These are phyloP conservation scores for Parascedosporium putredinis DNA, from an alignment of 2,329 filamentous ascomycete genomes.

Conservation along the genomic window DNA sequence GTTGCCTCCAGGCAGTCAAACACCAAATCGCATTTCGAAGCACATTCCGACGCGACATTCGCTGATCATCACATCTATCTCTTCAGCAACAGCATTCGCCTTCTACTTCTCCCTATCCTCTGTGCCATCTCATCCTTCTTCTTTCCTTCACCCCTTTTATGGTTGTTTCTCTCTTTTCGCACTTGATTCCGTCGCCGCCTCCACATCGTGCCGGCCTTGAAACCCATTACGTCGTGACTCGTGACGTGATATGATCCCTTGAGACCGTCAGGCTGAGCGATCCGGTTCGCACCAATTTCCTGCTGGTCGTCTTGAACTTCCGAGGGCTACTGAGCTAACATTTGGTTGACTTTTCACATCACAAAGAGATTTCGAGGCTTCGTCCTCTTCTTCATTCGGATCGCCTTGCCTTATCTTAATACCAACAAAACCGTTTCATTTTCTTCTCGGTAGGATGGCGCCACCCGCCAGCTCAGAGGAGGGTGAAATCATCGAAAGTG, in stretches of 20 bases:
- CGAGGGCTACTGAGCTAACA: constrained; percentile 7
- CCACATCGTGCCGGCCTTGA: background rate
- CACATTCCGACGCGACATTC: background rate
- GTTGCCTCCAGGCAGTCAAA: background rate
- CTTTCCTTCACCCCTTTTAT: background rate
- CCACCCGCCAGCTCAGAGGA: constrained; percentile 59
- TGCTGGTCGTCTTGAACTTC: background rate
- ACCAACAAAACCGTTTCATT: background rate
- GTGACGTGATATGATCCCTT: constrained; percentile 3
- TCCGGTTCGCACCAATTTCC: constrained; percentile 9
- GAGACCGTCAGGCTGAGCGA: constrained; percentile 6
- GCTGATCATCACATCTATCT: background rate
- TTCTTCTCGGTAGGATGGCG: constrained; percentile 6
- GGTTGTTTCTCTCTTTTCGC: background rate
- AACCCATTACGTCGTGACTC: background rate
- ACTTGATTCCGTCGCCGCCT: background rate
- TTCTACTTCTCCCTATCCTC: background rate
- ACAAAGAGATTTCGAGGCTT: constrained; percentile 5
- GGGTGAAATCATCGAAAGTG: constrained; percentile 74
- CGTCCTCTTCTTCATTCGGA: constrained; percentile 1
- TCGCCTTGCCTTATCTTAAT: constrained; percentile 1
- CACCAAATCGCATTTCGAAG: background rate
- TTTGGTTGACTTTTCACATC: constrained; percentile 4
- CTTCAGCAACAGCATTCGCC: too few species aligned
- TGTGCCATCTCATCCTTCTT: background rate